These are phyloP conservation scores for Aspergillus niger DNA, from an alignment of 2,329 filamentous ascomycete genomes.

Conservation along the genomic window DNA sequence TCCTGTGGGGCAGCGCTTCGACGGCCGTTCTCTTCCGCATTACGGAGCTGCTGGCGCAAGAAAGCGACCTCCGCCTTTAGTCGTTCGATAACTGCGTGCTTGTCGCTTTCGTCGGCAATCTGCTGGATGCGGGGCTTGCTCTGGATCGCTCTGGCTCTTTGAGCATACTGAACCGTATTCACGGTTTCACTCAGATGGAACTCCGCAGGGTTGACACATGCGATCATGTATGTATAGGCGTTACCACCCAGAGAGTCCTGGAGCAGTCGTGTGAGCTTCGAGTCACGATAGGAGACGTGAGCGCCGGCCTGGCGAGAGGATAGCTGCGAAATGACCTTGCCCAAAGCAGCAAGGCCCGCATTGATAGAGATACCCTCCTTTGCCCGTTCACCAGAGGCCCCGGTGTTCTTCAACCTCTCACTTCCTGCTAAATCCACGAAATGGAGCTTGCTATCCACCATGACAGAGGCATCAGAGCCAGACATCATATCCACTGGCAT, in stretches of 20 bases:
- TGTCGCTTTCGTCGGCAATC: slow-evolving; percentile 83
- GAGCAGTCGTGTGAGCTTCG: slow-evolving; percentile 89
- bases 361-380: slow-evolving; percentile 99
- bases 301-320: slow-evolving; percentile 84
- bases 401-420: slow-evolving; percentile 95
- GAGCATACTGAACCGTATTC: slow-evolving; percentile 96
- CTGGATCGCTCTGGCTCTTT: slow-evolving; percentile 92
- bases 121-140: slow-evolving; percentile 97
- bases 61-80: slow-evolving; percentile 93
- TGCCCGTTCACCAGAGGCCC: slow-evolving; percentile 89
- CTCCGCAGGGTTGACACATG: slow-evolving; percentile 93
- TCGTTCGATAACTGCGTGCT: slow-evolving; percentile 88
- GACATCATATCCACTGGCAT: slow-evolving; percentile 80
- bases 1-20: slow-evolving; percentile 63
- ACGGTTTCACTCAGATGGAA: slow-evolving; percentile 97
- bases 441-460: slow-evolving; percentile 95
- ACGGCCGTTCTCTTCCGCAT: slow-evolving; percentile 69
- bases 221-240: slow-evolving; percentile 99
- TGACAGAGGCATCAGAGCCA: slow-evolving; percentile 65
- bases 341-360: slow-evolving; percentile 86
- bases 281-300: slow-evolving; percentile 97
- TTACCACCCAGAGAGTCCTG: slow-evolving; percentile 97
- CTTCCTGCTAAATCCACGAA: slow-evolving; percentile 98
- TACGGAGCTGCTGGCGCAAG: slow-evolving; percentile 87
- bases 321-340: slow-evolving; percentile 97